A percentile compares a stretch with the other conserved stretches of the same genome.
Conservation (phyloP, 495 filamentous ascomycete species). For the Neurospora tetrasperma region DNA sequence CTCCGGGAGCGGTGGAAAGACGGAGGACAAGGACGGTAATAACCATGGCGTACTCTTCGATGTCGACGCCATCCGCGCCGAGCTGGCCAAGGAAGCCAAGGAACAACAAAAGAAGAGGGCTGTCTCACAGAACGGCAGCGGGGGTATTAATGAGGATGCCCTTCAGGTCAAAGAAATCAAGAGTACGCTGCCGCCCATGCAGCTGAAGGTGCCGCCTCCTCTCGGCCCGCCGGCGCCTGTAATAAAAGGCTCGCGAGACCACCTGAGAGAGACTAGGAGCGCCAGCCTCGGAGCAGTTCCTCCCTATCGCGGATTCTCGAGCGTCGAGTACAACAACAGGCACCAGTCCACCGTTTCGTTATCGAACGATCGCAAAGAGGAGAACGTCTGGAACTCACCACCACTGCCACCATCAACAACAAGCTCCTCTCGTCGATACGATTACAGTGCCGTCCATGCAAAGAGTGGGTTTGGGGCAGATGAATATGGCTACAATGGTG, state of each 20-base stretch:
- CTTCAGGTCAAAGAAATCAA: slow-evolving; percentile 72
- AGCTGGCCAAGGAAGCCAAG: slow-evolving; percentile 70
- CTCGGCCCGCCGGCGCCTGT: slow-evolving; percentile 11
- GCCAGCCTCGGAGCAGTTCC: slow-evolving; percentile 24
- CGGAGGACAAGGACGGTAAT: slow-evolving; percentile 34
- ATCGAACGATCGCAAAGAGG: slow-evolving; percentile 12
- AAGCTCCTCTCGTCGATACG: background rate
- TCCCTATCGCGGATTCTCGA: slow-evolving; percentile 18
- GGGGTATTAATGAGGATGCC: slow-evolving; percentile 25
- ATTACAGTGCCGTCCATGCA: background rate
- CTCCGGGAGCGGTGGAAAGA: slow-evolving; percentile 14
- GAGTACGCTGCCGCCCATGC: slow-evolving; percentile 82
- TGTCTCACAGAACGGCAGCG: background rate
- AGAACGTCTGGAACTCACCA: slow-evolving; percentile 15
- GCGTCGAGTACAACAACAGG: slow-evolving; percentile 1
- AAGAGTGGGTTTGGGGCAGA: slow-evolving; percentile 3
- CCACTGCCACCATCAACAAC: slow-evolving; percentile 6
- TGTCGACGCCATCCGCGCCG: slow-evolving; percentile 84
- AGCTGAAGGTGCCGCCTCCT: slow-evolving; percentile 48
- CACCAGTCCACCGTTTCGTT: slow-evolving; percentile 14
- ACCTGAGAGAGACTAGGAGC: slow-evolving; percentile 41
- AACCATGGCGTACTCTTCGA: slow-evolving; percentile 74
- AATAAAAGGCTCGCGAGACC: slow-evolving; percentile 24
- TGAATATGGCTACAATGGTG: background rate
- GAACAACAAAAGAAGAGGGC: slow-evolving; percentile 33